These are phyloP conservation scores for Epichloe scottii DNA, from an alignment of 2,329 filamentous ascomycete genomes.

Conservation along the genomic window DNA sequence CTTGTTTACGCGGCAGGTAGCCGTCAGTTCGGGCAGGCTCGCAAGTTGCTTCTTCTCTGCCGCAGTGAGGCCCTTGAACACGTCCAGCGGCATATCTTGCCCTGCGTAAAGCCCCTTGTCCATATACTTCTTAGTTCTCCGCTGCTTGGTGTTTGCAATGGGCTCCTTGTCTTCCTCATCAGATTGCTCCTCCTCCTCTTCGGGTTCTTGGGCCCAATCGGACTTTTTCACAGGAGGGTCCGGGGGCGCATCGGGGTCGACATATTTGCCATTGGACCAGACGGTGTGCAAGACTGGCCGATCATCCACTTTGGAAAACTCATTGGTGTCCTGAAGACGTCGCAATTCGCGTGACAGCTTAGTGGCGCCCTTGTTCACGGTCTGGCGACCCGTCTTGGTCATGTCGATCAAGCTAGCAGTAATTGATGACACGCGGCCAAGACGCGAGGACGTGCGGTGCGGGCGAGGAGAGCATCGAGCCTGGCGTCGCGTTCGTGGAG, in stretches of 20 bases:
- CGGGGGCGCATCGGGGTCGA: conserved; percentile 32
- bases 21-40: conserved; percentile 33
- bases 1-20: conserved; percentile 37
- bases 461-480: conserved; percentile 18
- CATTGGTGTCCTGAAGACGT: conserved; percentile 49
- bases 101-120: conserved; percentile 78
- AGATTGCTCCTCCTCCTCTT: not conserved
- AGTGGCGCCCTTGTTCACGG: conserved; percentile 33
- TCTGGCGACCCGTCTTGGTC: conserved; percentile 48
- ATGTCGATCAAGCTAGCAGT: conserved; percentile 38
- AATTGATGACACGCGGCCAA: conserved; percentile 24
- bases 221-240: conserved; percentile 26
- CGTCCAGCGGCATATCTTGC: conserved; percentile 46
- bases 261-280: conserved; percentile 53
- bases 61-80: conserved; percentile 33
- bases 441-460: conserved; percentile 31
- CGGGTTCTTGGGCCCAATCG: conserved; percentile 11
- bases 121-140: conserved; percentile 62
- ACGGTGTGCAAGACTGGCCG: conserved; percentile 44
- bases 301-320: conserved; percentile 46
- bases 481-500: conserved; percentile 21
- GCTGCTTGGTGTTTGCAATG: conserved; percentile 24
- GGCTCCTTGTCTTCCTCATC: conserved; percentile 12
- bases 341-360: conserved; percentile 44
- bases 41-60: conserved; percentile 39